Evolutionary conservation across 1,284 basidiomycete species (phyloP).

Genomic region (Ustilago sp.): DNA sequence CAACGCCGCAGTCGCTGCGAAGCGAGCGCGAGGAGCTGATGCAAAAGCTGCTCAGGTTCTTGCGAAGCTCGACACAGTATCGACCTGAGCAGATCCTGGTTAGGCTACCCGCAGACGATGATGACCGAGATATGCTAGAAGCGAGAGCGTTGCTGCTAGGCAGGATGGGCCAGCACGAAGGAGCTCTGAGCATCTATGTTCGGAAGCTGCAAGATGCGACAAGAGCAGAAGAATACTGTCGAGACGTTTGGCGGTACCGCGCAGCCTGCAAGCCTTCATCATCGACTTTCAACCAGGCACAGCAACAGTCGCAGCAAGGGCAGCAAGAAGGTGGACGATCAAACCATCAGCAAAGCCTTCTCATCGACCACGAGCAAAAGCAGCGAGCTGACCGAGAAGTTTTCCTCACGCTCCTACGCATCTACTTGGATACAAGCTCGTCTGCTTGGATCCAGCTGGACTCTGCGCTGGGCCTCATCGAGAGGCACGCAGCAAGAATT

Average conservation of each 20-base stretch:
- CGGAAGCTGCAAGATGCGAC: conserved; percentile 82
- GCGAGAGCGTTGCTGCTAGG: conserved; percentile 91
- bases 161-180: conserved; percentile 88
- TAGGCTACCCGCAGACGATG: conserved; percentile 80
- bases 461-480: conserved; percentile 85
- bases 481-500: conserved; percentile 82
- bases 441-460: conserved; percentile 46
- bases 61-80: conserved; percentile 80
- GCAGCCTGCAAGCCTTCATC: background rate
- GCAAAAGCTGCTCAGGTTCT: conserved; percentile 80
- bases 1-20: conserved; percentile 1
- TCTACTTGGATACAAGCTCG: conserved; percentile 78
- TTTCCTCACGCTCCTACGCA: conserved; percentile 85
- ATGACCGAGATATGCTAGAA: conserved; percentile 75
- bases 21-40: conserved; percentile 73
- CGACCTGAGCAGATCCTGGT: conserved; percentile 83
- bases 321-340: conserved; percentile 18
- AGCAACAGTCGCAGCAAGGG: background rate
- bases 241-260: conserved; percentile 46
- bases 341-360: conserved; percentile 42
- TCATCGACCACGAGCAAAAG: conserved; percentile 42
- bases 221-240: conserved; percentile 81
- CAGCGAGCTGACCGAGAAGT: conserved; percentile 70
- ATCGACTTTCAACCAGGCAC: background rate
- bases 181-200: conserved; percentile 91